Base-by-base conservation (phyloP, 768 basidiomycete species). In the Suillus subluteus region DNA sequence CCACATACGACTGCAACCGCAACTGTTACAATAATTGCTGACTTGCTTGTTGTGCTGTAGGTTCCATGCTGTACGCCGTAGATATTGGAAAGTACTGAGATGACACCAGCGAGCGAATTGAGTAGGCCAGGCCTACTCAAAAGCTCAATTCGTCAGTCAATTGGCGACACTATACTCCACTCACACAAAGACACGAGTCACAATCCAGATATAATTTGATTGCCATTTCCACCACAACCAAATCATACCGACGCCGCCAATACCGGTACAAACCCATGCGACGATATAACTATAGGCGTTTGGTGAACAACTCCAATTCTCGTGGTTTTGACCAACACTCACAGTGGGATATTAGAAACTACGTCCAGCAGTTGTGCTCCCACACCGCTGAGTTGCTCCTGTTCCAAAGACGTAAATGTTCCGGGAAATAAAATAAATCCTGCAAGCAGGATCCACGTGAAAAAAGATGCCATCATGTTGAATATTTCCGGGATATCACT, bases 361-460 rank as follows among this genome's bases (percentile, higher is more conserved):
- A 77, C 72, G 40, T 71, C 69, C 48, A 86, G 67, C 58, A 83
- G 71, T 16, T 71, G 61, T 30, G 74, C 74, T 56, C 76, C 75
- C 7, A 82, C 68, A 12, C 77, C 78, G 63, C 74, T 66, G 70
- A 74, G 16, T 58, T 71, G 67, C 35, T 54, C 46, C 15, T 68
- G 21, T 21, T 69, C 44, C 75, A 83, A 78, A 63, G 82, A 87
- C 12, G 82, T 79, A 73, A 89, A 89, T 8, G 88, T 88, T 61
- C 86, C 85, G 2, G 88, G 88, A 68, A 89, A 87, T 37, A 89
- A 78, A 21, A 89, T 76, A 71, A 89, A 89, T 9, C 87, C 87
- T 11, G 87, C 87, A 30, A 89, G 77, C 62, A 88, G 70, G 64
- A 89, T 82, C 88, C 88, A 89, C 11, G 85, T 88, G 69, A 86